Evolutionary conservation across 2,329 filamentous ascomycete species (phyloP).

Genomic region (Botrytis paeoniae): DNA sequence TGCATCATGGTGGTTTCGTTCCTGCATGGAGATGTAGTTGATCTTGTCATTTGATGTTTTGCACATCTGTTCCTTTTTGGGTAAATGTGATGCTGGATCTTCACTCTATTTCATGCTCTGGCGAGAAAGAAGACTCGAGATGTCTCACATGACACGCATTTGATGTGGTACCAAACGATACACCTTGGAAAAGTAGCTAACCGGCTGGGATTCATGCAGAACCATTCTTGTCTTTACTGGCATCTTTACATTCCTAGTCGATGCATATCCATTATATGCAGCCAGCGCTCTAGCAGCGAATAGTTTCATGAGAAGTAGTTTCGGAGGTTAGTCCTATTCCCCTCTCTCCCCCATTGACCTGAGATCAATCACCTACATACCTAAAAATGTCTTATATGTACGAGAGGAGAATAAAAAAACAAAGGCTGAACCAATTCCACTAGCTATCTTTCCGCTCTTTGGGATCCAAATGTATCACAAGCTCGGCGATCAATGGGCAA

Average conservation of each 20-base stretch:
- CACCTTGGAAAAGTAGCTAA: constrained; percentile 30
- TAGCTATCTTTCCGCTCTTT: constrained; percentile 73
- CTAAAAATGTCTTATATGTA: not conserved
- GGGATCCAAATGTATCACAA: constrained; percentile 68
- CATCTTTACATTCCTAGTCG: constrained; percentile 79
- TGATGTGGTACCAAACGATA: constrained; percentile 26
- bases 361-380: not conserved
- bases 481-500: constrained; percentile 69
- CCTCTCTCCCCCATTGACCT: not conserved
- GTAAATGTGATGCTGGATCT: constrained; percentile 11
- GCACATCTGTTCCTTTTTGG: constrained; percentile 17
- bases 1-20: constrained; percentile 12
- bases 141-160: constrained; percentile 27
- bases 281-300: constrained; percentile 81
- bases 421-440: constrained; percentile 25
- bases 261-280: constrained; percentile 73
- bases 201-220: constrained; percentile 43
- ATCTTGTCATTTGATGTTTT: constrained; percentile 14
- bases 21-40: constrained; percentile 19
- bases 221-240: constrained; percentile 77
- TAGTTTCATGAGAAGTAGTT: constrained; percentile 72
- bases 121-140: constrained; percentile 12
- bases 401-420: constrained; percentile 6
- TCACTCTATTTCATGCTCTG: not conserved
- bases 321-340: constrained; percentile 49